These are phyloP conservation scores for Candida manassasensis DNA, from an alignment of 805 yeast species.

Conservation along the genomic window DNA sequence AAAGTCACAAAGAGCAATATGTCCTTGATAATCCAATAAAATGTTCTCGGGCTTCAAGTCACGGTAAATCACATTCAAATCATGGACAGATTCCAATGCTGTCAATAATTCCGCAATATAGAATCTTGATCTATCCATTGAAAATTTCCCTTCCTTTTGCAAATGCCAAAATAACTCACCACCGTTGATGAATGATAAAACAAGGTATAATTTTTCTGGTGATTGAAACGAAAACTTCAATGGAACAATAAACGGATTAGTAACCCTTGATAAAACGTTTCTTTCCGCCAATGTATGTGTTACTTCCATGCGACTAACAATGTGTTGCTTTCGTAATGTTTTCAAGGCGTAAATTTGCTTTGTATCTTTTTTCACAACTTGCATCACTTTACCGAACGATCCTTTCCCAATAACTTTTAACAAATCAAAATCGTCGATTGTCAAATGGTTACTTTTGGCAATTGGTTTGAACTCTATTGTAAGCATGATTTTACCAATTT, in stretches of 20 bases:
- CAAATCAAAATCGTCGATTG: constrained; percentile 88
- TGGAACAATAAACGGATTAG: constrained; percentile 94
- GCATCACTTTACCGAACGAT: constrained; percentile 98
- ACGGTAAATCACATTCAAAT: constrained; percentile 86
- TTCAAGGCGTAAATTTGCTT: constrained; percentile 91
- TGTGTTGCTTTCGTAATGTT: constrained; percentile 89
- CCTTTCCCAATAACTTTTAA: constrained; percentile 97
- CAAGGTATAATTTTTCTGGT: constrained; percentile 91
- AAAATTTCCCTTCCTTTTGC: constrained; percentile 86
- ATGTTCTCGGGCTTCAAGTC: constrained; percentile 97
- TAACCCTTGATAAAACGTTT: constrained; percentile 87
- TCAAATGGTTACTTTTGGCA: constrained; percentile 55
- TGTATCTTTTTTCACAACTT: constrained; percentile 93
- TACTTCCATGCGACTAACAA: constrained; percentile 90
- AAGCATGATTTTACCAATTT: constrained; percentile 51
- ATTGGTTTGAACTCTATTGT: constrained; percentile 66
- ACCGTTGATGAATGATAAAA: constrained; percentile 90
- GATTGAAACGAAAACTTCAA: constrained; percentile 93
- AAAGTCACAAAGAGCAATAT: constrained; percentile 95
- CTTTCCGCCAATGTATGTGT: constrained; percentile 96
- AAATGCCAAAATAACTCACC: constrained; percentile 95
- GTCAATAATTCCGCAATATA: constrained; percentile 92
- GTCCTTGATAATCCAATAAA: constrained; percentile 91
- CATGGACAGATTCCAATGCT: constrained; percentile 89
- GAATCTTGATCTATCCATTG: constrained; percentile 83